phyloP scores from a whole-genome alignment of 306 rosid species.

The Morella rubra region DNA sequence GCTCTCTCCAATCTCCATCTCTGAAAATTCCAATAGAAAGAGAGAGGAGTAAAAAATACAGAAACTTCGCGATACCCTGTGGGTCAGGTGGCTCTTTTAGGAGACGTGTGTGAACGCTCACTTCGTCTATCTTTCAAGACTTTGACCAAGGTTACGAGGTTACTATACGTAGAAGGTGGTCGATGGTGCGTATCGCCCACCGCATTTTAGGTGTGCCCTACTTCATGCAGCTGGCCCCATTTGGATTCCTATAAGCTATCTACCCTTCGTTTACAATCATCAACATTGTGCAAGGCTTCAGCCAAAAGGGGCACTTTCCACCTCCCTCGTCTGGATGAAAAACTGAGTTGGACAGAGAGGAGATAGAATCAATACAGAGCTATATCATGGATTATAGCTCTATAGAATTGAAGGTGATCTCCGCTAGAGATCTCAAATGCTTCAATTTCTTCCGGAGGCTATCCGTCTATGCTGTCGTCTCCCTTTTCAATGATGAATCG shows the following conservation, averaged over 20 bases:
- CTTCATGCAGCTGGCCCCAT: neutral
- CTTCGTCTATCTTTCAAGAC: neutral
- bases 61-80: neutral
- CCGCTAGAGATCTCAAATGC: neutral
- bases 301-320: neutral
- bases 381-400: constrained; percentile 1
- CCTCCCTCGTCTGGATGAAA: neutral
- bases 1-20: neutral
- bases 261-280: neutral
- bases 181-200: neutral
- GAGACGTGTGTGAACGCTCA: neutral
- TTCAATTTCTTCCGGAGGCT: constrained; percentile 12
- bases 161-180: neutral
- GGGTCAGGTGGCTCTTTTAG: neutral
- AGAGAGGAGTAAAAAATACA: neutral
- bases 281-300: neutral
- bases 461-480: neutral
- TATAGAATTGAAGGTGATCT: constrained; percentile 1
- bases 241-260: neutral
- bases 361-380: neutral
- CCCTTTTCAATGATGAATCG: constrained; percentile 9
- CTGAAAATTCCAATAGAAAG: too few relatives aligned
- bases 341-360: neutral
- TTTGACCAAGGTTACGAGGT: neutral
- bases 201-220: neutral